Evolutionary conservation across 2,329 filamentous ascomycete genomes (phyloP).

Genomic region (Sarocladiaceae sp.): DNA sequence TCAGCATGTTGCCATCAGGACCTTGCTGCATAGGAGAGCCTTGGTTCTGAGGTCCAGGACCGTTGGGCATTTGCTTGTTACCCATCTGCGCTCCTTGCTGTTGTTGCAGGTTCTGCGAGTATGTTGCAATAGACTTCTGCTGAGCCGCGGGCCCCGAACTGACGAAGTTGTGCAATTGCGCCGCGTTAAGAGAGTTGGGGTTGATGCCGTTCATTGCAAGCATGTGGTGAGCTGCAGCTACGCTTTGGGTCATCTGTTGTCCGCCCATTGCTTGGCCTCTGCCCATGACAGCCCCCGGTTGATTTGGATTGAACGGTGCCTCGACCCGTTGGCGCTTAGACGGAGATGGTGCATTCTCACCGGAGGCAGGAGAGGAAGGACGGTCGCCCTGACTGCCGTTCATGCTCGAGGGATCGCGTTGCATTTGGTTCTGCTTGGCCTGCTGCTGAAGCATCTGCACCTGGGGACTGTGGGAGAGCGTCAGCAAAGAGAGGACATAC

Average conservation of each 20-base stretch:
- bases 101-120: constrained; percentile 78
- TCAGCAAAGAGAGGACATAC: constrained; percentile 15
- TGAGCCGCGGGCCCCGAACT: constrained; percentile 57
- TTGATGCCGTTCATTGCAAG: constrained; percentile 70
- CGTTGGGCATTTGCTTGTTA: constrained; percentile 73
- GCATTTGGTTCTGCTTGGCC: constrained; percentile 77
- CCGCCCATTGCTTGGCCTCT: constrained; percentile 68
- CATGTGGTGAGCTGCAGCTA: constrained; percentile 53
- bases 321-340: constrained; percentile 84
- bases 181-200: constrained; percentile 65
- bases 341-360: constrained; percentile 86
- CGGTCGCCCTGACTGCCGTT: constrained; percentile 72
- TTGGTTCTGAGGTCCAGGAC: constrained; percentile 67
- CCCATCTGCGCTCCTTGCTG: constrained; percentile 79
- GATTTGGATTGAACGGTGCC: constrained; percentile 67
- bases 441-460: constrained; percentile 69
- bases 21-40: constrained; percentile 70
- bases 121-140: constrained; percentile 82
- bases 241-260: constrained; percentile 59
- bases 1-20: constrained; percentile 57
- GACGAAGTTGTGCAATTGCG: constrained; percentile 67
- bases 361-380: constrained; percentile 75
- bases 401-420: constrained; percentile 81
- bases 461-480: constrained; percentile 48
- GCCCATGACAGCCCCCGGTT: constrained; percentile 60